Evolutionary conservation across 164 flowering plant species (phyloP), one percentile per base, ranked within the genome.

Genomic region (Aristolochia californica): DNA sequence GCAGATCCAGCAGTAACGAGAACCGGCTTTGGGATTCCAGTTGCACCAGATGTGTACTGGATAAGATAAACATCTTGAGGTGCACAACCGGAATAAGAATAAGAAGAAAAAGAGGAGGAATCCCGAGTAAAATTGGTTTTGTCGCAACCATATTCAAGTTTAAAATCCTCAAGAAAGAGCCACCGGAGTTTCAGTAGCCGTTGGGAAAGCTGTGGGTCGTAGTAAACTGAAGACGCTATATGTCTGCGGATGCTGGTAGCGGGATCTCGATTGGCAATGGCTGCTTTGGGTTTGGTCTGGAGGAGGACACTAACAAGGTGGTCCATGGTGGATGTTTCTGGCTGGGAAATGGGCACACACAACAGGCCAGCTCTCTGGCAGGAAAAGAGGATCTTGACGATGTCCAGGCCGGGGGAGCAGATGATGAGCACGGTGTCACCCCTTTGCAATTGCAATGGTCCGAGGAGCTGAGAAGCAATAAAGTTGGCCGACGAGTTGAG

Each of bases 31-130:
- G 93, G 83, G 22, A 81, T 80, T 43, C 75, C 85, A 18, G 89
- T 85, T 1, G 87, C 77, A 5, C 94, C 89, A 0, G 87, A 85
- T 0, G 89, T 83, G 78, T 81, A 85, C 64, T 85, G 94, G 58
- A 85, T 71, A 68, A 82, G 61, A 61, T 83, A 81, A 48, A 77
- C 70, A 2, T 85, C 85, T 1, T 78, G 75, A 0, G 73, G 54
- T 48, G 56, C 75, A 62, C 83, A 76, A 1, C 87, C 94, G 44
- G 57, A 40, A 53, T 80, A 85, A 0, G 55, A 10, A 5, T 58
- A 56, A 45, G 45, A 52, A 21, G 8, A 12, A 9, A n/a, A 43
- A 45, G 22, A 17, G 7, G 30, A 54, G 12, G 10, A 2, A 5
- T 15, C n/a, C 13, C 9, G 34, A 7, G 3, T 3, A 2, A 7